Evolutionary conservation across 768 basidiomycete species (phyloP), one percentile per base, ranked within the genome.

Genomic region (Leccinum longicurvipes): DNA sequence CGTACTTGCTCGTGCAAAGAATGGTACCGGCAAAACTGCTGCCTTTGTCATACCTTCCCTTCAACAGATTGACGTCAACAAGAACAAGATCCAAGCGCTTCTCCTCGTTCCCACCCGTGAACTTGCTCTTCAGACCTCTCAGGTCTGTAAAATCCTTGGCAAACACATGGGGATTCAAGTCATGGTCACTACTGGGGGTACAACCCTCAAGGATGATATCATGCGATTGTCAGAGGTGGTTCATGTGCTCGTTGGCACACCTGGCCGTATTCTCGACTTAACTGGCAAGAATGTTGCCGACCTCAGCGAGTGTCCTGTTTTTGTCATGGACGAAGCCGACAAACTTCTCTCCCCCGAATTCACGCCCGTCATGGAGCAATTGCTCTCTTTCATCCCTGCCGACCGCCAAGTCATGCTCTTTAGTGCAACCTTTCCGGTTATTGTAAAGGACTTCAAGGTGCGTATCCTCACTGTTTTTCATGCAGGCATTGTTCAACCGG

Each of bases 261-360:
- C 96, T 15, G 96, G 96, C 25, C 84, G 96, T 66, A 94, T 99
- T 65, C 78, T 99, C 51, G 96, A 99, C 78, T 76, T 99, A 51
- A 89, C 91, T 6, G 89, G 93, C 64, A 98, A 98, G 76, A 83
- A 75, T 60, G 89, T 99, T 36, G 96, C 96, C 27, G 93, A 98
- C 75, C 80, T 99, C 61, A 89, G 84, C 75, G 88, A 92, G 68
- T 98, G 96, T 73, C 87, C 89, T 3, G 91, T 96, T 53, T 99
- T 98, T 67, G 93, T 98, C 63, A 99, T 99, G 96, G 96, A 99
- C 73, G 96, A 99, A 75, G 96, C 96, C 47, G 97, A 98, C 74
- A 99, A 98, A 72, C 83, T 98, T 49, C 86, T 98, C 51, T 93
- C 90, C 7, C 93, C 94, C 55, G 96, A 99, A 76, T 99, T 99